Percentiles rank a stretch among this genome's conserved stretches.
Evolutionary conservation across 306 rosid genomes (phyloP).

Genomic region (Sphenostylis stenocarpa): DNA sequence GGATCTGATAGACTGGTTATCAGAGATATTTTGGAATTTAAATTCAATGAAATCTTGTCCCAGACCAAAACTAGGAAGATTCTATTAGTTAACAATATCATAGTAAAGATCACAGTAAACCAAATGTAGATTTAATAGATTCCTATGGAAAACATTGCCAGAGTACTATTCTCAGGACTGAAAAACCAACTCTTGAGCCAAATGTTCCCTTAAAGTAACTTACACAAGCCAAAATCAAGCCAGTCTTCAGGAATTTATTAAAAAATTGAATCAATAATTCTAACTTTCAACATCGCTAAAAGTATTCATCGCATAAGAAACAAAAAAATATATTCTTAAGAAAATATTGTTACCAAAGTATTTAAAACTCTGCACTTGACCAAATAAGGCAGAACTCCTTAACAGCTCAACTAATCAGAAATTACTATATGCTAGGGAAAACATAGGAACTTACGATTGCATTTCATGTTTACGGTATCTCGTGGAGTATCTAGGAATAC

Average conservation of each 20-base stretch:
- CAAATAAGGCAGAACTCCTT: constrained; percentile 1
- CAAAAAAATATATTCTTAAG: background rate
- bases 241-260: background rate
- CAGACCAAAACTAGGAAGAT: constrained; percentile 2
- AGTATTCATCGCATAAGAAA: background rate
- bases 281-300: background rate
- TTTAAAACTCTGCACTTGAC: constrained; percentile 7
- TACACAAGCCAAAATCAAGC: background rate
- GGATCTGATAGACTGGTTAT: background rate
- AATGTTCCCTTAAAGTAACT: background rate
- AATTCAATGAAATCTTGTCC: background rate
- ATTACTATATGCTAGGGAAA: background rate
- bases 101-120: background rate
- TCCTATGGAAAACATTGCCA: background rate
- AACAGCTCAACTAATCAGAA: constrained; percentile 14
- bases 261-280: background rate
- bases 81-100: background rate
- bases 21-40: background rate
- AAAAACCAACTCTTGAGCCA: constrained; percentile 4
- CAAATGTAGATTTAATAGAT: background rate
- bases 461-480: constrained; percentile 21
- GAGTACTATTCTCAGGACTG: background rate
- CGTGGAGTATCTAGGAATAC: constrained; percentile 35
- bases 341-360: constrained; percentile 6
- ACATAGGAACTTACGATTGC: constrained; percentile 45